phyloP scores from a whole-genome alignment of 768 basidiomycete genomes.

The Myochromella boudieri region DNA sequence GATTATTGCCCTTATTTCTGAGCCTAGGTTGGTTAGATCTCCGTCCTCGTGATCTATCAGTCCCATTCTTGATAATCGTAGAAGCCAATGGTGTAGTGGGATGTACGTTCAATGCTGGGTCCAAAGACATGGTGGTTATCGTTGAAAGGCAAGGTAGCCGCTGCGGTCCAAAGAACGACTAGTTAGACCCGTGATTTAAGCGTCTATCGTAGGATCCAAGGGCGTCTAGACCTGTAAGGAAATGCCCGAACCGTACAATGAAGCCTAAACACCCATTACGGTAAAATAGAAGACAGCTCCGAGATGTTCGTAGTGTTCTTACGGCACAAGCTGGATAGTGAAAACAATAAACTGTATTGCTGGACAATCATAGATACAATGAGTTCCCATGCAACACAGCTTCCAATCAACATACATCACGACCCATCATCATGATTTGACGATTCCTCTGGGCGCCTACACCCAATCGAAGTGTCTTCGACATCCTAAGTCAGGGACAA shows the following conservation, averaged over 20 bases:
- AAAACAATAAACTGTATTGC: no score
- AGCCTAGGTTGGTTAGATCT: no score
- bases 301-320: no score
- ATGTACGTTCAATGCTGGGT: neutral
- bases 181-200: neutral
- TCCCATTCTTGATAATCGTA: neutral
- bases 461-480: neutral
- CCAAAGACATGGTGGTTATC: neutral
- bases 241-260: no score
- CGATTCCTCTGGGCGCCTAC: conserved; percentile 3
- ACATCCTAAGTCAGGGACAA: conserved; percentile 10
- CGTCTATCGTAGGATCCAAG: neutral
- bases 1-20: no score
- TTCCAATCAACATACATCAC: neutral
- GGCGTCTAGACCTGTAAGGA: no score
- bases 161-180: neutral
- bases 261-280: no score
- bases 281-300: no score
- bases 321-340: neutral
- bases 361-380: neutral
- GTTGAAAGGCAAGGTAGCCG: neutral
- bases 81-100: neutral
- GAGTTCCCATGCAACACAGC: neutral
- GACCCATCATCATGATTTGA: neutral
- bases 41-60: neutral